Percentiles rank a stretch among this genome's conserved stretches.
These are phyloP conservation scores for Plasmodium blacklocki DNA, from an alignment of 169 alveolate genomes.

Conservation along the genomic window DNA sequence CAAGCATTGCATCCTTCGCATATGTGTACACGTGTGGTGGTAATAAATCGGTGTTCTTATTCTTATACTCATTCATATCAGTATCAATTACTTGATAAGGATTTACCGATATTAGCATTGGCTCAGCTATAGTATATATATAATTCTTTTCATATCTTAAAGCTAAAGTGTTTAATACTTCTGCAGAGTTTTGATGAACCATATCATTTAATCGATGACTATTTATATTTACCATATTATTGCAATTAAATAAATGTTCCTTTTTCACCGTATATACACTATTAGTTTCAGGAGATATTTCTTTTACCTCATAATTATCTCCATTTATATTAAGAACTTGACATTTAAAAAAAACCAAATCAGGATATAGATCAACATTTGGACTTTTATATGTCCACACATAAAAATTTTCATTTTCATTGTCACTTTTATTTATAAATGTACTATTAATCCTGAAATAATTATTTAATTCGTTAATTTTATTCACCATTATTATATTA, in stretches of 20 bases:
- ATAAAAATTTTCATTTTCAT: constrained; percentile 38
- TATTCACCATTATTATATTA: constrained; percentile 30
- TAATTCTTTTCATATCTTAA: constrained; percentile 71
- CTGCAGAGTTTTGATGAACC: constrained; percentile 73
- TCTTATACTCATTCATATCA: constrained; percentile 49
- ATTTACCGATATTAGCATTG: constrained; percentile 69
- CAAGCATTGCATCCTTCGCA: constrained; percentile 89
- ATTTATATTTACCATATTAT: constrained; percentile 56
- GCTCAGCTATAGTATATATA: constrained; percentile 76
- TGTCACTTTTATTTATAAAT: constrained; percentile 42
- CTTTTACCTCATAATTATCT: constrained; percentile 60
- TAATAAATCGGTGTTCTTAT: constrained; percentile 71
- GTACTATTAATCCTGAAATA: constrained; percentile 68
- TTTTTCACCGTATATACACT: constrained; percentile 66
- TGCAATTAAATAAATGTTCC: constrained; percentile 56
- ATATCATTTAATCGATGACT: constrained; percentile 70
- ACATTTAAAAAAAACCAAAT: constrained; percentile 64
- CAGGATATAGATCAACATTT: constrained; percentile 64
- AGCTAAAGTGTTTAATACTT: constrained; percentile 59
- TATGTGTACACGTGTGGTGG: constrained; percentile 91
- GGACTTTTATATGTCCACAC: constrained; percentile 76
- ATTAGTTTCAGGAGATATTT: constrained; percentile 58
- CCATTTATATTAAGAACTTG: constrained; percentile 58
- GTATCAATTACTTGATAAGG: constrained; percentile 69
- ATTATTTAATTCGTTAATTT: constrained; percentile 38